A percentile compares a stretch with the other conserved stretches of the same genome.
Conservation (phyloP, 139 green algal genomes). For the Mesotaenium endlicherianum region DNA sequence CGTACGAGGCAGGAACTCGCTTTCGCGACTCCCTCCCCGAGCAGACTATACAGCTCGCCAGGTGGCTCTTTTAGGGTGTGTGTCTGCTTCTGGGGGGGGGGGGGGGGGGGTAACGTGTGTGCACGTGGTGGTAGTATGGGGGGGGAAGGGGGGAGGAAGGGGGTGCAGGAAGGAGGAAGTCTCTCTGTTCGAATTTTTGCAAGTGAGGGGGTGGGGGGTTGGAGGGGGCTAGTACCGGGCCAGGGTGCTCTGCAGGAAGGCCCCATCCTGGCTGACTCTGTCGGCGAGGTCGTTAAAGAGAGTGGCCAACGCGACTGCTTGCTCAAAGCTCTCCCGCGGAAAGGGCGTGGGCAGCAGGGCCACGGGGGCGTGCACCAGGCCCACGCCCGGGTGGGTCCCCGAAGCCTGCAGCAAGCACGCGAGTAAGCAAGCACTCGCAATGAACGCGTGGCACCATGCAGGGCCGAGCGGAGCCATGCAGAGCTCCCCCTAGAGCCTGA, state of each 20-base stretch:
- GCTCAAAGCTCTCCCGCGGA: conserved; percentile 62
- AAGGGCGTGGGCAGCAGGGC: conserved; percentile 81
- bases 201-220: too few relatives aligned
- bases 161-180: too few relatives aligned
- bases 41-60: too few relatives aligned
- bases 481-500: neutral
- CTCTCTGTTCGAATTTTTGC: too few relatives aligned
- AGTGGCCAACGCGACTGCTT: conserved; percentile 57
- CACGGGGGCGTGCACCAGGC: conserved; percentile 70
- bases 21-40: too few relatives aligned
- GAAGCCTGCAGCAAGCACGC: conserved; percentile 21
- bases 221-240: conserved; percentile 46
- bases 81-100: too few relatives aligned
- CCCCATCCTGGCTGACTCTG: conserved; percentile 68
- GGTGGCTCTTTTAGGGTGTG: too few relatives aligned
- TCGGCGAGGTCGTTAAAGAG: conserved; percentile 85
- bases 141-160: too few relatives aligned
- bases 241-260: conserved; percentile 74
- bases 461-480: neutral
- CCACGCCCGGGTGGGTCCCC: neutral
- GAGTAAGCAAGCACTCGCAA: neutral
- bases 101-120: too few relatives aligned
- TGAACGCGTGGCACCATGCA: neutral
- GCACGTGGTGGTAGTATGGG: too few relatives aligned
- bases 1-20: too few relatives aligned